Base-by-base conservation (phyloP, 192 early-diverging fungal genomes). In the Gigaspora rosea region DNA sequence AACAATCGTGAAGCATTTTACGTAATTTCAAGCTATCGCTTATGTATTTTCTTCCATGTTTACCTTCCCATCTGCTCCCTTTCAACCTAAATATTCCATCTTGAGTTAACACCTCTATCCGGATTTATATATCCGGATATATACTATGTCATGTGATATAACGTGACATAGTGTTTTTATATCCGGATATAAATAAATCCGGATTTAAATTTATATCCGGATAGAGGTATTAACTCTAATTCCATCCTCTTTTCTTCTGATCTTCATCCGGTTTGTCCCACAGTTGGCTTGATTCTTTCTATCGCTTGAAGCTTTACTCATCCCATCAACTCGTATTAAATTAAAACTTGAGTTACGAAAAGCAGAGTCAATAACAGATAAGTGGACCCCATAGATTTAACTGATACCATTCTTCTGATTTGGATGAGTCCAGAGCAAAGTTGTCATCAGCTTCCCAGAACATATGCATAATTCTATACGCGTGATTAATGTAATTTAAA, bases 351-450 rank as follows among this genome's bases (percentile, higher is more conserved):
- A 67, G n/a, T 46, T 46, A 49, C 13, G 41, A 49, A 67, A 67
- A 46, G 36, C 65, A 18, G 36, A 20, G n/a, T 67, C 65, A 67
- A 67, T 67, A n/a, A n/a, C n/a, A n/a, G n/a, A n/a, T n/a, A 49
- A 67, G 65, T n/a, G 41, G 65, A 67, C 41, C n/a, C 41, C 36
- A 67, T 67, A 67, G 49, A 15, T 47, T 67, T 41, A 48, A 49
- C n/a, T 67, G 65, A 67, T 67, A 67, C 65, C 35, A 72, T 5
- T 35, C 71, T 58, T 72, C 54, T 13, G 58, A 46, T 57, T 47
- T 72, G 57, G 33, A 57, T 58, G 1, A 46, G 32, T 72, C 9
- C 27, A 71, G 49, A 16, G 69, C 3, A 10, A 71, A 71, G 12
- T 72, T 13, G 5, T 46, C 1, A 3, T 58, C 18, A 10, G 27